phyloP scores from a whole-genome alignment of 306 rosid species.

The Dicorynia guianensis region DNA sequence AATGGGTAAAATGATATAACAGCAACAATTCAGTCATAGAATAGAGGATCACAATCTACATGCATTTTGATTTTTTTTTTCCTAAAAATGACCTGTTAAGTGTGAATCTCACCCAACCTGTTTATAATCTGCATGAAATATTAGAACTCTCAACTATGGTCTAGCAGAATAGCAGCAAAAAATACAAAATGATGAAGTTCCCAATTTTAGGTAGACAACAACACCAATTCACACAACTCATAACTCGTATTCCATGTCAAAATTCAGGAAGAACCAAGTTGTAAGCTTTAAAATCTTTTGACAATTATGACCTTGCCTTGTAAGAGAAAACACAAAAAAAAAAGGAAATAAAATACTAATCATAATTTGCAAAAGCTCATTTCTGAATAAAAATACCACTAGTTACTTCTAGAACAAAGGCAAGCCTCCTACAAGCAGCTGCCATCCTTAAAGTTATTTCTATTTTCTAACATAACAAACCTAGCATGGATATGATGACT shows the following conservation, averaged over 20 bases:
- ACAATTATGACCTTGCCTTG: not conserved
- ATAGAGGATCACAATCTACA: not conserved
- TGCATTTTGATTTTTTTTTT: not conserved
- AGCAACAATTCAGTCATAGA: not conserved
- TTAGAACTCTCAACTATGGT: conserved; percentile 12
- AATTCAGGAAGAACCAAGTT: not conserved
- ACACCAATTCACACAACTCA: too few relatives aligned
- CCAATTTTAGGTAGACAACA: not conserved
- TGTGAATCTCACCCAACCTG: not conserved
- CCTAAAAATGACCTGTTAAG: not conserved
- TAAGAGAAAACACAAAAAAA: not conserved
- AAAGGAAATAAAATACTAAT: not conserved
- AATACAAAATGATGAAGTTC: not conserved
- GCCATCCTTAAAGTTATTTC: too few relatives aligned
- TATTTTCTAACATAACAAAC: too few relatives aligned
- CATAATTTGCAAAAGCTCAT: not conserved
- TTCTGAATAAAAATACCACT: not conserved
- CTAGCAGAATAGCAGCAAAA: not conserved
- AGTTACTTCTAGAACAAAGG: not conserved
- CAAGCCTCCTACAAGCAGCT: not conserved
- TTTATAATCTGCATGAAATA: not conserved
- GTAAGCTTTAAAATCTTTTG: not conserved
- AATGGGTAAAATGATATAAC: conserved; percentile 9
- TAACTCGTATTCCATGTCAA: not conserved
- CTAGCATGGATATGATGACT: too few relatives aligned